Evolutionary conservation across 331 rosid genomes (phyloP).

Genomic region (Quercus tomentella): DNA sequence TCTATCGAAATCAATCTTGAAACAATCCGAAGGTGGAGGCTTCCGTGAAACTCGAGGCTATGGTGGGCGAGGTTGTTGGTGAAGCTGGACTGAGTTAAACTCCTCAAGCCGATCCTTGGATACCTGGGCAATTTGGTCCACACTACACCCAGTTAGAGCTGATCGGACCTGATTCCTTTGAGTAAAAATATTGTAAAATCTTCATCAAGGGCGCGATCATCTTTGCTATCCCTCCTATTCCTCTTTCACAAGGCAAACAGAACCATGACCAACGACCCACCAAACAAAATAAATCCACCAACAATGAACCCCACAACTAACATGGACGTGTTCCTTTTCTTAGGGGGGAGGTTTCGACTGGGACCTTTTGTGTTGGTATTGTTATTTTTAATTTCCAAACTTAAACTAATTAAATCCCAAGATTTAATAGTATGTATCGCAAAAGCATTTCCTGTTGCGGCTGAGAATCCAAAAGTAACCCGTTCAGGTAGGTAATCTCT

Average conservation of each 20-base stretch:
- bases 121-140: too few species aligned
- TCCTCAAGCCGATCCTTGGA: too few species aligned
- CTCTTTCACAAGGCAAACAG: constrained; percentile 8
- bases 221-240: not conserved
- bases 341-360: not conserved
- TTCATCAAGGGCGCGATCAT: constrained; percentile 11
- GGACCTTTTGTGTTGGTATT: not conserved
- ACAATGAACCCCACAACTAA: not conserved
- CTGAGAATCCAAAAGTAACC: constrained; percentile 40
- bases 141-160: too few species aligned
- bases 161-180: too few species aligned
- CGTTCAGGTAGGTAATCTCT: not conserved
- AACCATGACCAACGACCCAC: not conserved
- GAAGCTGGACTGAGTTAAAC: too few species aligned
- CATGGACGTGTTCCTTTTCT: not conserved
- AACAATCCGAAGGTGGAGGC: too few species aligned
- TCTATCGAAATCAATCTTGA: too few species aligned
- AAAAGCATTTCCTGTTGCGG: constrained; percentile 7
- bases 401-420: not conserved
- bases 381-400: not conserved
- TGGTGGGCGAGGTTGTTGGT: too few species aligned
- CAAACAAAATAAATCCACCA: not conserved
- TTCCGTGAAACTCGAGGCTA: too few species aligned
- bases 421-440: not conserved
- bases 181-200: not conserved